phyloP scores from a whole-genome alignment of 139 green algal species.

The Coelastrella sp. region DNA sequence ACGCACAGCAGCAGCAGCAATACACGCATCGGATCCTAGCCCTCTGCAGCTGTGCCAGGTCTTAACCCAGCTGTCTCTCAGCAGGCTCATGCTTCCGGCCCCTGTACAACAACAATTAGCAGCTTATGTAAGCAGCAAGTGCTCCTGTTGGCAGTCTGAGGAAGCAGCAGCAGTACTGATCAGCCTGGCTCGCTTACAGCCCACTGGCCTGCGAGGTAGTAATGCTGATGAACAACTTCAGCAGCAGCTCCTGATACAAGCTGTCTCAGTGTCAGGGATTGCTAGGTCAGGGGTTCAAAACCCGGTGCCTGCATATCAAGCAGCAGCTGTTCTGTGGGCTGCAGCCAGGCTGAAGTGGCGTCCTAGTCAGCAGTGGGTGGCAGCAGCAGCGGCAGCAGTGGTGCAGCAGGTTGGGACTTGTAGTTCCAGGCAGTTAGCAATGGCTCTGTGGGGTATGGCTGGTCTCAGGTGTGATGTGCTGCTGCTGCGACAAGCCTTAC shows the following conservation, averaged over 20 bases:
- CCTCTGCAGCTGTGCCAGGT: not conserved
- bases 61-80: not conserved
- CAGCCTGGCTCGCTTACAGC: not conserved
- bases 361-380: not conserved
- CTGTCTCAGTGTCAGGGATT: not conserved
- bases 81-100: not conserved
- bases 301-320: not conserved
- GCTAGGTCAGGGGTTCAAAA: not conserved
- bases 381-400: not conserved
- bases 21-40: not conserved
- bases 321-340: conserved; percentile 7
- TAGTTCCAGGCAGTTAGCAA: not conserved
- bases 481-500: conserved; percentile 1
- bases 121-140: not conserved
- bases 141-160: too few species aligned
- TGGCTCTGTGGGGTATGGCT: conserved; percentile 9
- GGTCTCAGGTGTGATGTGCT: not conserved
- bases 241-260: conserved; percentile 1
- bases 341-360: conserved; percentile 6
- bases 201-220: not conserved
- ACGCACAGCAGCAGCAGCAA: not conserved
- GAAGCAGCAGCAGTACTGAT: conserved; percentile 2
- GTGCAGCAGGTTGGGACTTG: not conserved
- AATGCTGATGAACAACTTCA: not conserved
- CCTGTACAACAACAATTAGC: not conserved